These are phyloP conservation scores for Cyclocybe aegerita DNA, from an alignment of 768 basidiomycete genomes.

Conservation along the genomic window DNA sequence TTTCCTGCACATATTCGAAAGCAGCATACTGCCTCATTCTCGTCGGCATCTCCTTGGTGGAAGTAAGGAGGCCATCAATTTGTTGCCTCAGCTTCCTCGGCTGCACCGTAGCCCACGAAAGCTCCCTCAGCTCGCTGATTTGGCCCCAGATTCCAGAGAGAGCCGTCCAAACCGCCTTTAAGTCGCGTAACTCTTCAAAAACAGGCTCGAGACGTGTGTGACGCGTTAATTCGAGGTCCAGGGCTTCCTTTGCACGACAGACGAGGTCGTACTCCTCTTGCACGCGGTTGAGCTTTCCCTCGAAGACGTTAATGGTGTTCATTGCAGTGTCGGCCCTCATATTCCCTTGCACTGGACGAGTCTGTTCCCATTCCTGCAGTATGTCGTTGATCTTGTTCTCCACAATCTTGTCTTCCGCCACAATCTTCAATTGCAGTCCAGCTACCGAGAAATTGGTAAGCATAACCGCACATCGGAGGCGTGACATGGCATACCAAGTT, in stretches of 20 bases:
- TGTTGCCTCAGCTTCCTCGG: conserved; percentile 94
- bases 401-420: conserved; percentile 98
- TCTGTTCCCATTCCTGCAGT: conserved; percentile 91
- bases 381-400: conserved; percentile 94
- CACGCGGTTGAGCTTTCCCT: conserved; percentile 84
- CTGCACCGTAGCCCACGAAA: conserved; percentile 89
- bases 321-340: conserved; percentile 96
- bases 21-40: conserved; percentile 99
- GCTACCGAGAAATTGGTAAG: conserved; percentile 42
- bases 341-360: conserved; percentile 94
- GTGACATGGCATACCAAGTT: conserved; percentile 64
- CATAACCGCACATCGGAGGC: not conserved
- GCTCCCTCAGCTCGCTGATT: conserved; percentile 84
- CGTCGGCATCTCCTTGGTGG: conserved; percentile 99
- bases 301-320: conserved; percentile 94
- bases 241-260: conserved; percentile 93
- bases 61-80: conserved; percentile 84
- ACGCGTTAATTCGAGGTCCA: conserved; percentile 88
- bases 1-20: conserved; percentile 96
- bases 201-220: conserved; percentile 92
- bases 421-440: conserved; percentile 97
- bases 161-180: conserved; percentile 99
- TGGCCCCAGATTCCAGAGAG: conserved; percentile 97
- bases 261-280: conserved; percentile 96
- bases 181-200: conserved; percentile 91